A percentile compares a stretch with the other conserved stretches of the same genome.
phyloP scores from a whole-genome alignment of 169 alveolate genomes.

The Plasmodium gallinaceum region DNA sequence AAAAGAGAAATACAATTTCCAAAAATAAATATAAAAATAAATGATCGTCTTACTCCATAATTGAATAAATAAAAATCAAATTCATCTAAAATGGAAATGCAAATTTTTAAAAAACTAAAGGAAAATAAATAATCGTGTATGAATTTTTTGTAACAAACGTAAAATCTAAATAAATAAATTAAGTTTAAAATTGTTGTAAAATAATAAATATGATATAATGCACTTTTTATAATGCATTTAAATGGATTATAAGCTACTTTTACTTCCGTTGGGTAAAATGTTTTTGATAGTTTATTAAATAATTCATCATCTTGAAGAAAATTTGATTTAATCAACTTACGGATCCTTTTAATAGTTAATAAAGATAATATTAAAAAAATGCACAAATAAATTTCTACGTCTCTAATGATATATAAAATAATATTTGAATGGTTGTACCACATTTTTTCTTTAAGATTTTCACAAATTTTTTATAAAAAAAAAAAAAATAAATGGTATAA shows the following conservation, averaged over 20 bases:
- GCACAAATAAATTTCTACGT: constrained; percentile 33
- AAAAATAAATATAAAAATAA: constrained; percentile 27
- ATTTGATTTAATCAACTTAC: constrained; percentile 40
- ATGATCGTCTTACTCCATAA: neutral
- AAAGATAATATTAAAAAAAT: constrained; percentile 18
- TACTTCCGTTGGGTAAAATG: constrained; percentile 42
- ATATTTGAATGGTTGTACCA: constrained; percentile 2
- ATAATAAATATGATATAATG: constrained; percentile 47
- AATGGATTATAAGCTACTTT: constrained; percentile 43
- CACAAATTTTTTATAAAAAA: neutral
- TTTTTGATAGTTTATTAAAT: constrained; percentile 40
- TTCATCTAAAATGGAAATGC: neutral
- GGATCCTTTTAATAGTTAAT: constrained; percentile 11
- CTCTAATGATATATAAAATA: constrained; percentile 26
- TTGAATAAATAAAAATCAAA: neutral
- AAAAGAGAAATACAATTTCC: constrained; percentile 17
- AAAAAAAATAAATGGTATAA: too few relatives aligned
- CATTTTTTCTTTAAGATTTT: constrained; percentile 7
- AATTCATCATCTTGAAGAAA: constrained; percentile 23
- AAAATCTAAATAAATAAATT: constrained; percentile 48
- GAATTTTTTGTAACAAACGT: constrained; percentile 16
- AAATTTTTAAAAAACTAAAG: neutral
- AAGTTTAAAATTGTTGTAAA: constrained; percentile 4
- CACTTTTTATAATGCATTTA: constrained; percentile 28
- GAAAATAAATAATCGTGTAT: constrained; percentile 11